phyloP scores from a whole-genome alignment of 306 rosid species.

The Vigna unguiculata region DNA sequence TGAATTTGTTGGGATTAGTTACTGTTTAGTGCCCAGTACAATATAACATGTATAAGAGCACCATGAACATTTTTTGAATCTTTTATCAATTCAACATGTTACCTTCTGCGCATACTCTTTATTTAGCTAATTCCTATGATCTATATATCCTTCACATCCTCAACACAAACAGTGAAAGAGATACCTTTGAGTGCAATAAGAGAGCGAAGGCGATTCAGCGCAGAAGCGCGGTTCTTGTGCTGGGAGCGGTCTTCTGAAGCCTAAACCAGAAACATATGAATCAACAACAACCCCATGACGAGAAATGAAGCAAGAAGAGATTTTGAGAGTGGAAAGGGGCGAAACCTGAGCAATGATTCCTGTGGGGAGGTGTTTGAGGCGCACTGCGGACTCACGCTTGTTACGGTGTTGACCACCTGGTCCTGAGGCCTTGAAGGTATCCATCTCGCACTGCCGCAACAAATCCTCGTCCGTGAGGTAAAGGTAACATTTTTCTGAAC shows the following conservation, averaged over 20 bases:
- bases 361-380: slow-evolving; percentile 87
- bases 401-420: slow-evolving; percentile 98
- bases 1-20: not conserved
- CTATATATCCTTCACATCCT: not conserved
- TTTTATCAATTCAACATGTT: not conserved
- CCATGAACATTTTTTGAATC: not conserved
- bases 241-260: slow-evolving; percentile 96
- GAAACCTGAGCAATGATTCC: slow-evolving; percentile 79
- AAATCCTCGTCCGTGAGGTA: slow-evolving; percentile 79
- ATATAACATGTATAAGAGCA: not conserved
- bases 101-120: not conserved
- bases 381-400: slow-evolving; percentile 90
- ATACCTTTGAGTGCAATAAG: slow-evolving; percentile 81
- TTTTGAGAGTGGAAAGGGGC: not conserved
- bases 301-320: slow-evolving; percentile 4
- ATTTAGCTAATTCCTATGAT: not conserved
- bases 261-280: slow-evolving; percentile 37
- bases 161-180: not conserved
- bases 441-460: slow-evolving; percentile 79
- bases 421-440: slow-evolving; percentile 78
- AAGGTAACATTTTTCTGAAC: slow-evolving; percentile 55
- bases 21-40: not conserved
- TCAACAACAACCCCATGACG: slow-evolving; percentile 19
- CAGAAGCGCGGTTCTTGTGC: slow-evolving; percentile 88
- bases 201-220: slow-evolving; percentile 80